phyloP scores from a whole-genome alignment of 805 yeast species.

The Maudiozyma saulgeensis region DNA sequence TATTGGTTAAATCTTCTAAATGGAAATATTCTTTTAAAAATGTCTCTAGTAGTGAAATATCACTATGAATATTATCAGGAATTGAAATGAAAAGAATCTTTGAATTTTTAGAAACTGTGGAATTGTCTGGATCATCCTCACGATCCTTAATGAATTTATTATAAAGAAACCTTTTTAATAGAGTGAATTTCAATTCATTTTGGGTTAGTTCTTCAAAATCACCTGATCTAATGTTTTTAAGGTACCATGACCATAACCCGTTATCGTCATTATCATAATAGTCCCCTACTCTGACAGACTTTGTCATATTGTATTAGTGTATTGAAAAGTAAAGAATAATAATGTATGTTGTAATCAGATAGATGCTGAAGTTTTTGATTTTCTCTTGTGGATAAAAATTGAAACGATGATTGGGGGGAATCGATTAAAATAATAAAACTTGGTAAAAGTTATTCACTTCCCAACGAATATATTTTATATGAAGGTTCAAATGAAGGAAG shows the following conservation, averaged over 20 bases:
- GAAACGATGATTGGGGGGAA: too few species aligned
- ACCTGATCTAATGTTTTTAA: slow-evolving; percentile 28
- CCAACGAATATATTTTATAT: too few species aligned
- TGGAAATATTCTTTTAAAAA: slow-evolving; percentile 27
- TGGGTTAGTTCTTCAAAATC: slow-evolving; percentile 29
- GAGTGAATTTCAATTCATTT: slow-evolving; percentile 20
- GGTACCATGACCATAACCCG: slow-evolving; percentile 32
- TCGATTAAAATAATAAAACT: too few species aligned
- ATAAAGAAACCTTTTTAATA: slow-evolving; percentile 25
- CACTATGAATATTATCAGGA: slow-evolving; percentile 26
- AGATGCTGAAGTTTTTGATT: not conserved
- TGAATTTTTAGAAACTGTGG: not conserved
- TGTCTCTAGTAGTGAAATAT: slow-evolving; percentile 22
- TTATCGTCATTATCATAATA: slow-evolving; percentile 27
- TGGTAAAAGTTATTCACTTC: too few species aligned
- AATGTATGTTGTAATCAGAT: not conserved
- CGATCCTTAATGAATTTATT: slow-evolving; percentile 6
- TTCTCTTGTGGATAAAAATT: not conserved
- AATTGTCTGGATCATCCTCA: not conserved
- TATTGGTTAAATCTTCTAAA: slow-evolving; percentile 20
- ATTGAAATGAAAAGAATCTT: slow-evolving; percentile 25
- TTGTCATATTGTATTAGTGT: slow-evolving; percentile 13
- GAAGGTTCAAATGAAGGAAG: too few species aligned
- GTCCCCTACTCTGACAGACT: slow-evolving; percentile 23
- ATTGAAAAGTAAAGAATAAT: not conserved